These are phyloP conservation scores for Urtica urens DNA, from an alignment of 306 rosid genomes.

Conservation along the genomic window DNA sequence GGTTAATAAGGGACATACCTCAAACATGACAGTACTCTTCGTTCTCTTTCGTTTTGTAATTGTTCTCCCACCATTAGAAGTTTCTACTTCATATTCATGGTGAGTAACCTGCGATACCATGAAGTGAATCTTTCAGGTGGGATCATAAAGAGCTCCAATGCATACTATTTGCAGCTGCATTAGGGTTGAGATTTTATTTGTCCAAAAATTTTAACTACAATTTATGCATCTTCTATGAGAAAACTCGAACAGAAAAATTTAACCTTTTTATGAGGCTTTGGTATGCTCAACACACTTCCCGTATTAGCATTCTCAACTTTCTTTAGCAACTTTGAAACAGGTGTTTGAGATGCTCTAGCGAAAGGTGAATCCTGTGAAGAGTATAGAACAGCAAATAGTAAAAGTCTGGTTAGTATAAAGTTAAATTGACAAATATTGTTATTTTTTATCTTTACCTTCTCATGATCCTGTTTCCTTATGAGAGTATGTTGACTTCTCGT, in stretches of 20 bases:
- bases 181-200: too few relatives aligned
- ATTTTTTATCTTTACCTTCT: conserved; percentile 24
- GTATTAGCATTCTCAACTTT: conserved; percentile 53
- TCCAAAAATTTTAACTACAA: neutral
- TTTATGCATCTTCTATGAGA: neutral
- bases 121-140: conserved; percentile 8
- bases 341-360: conserved; percentile 51
- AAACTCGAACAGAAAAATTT: conserved; percentile 7
- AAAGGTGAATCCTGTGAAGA: conserved; percentile 49
- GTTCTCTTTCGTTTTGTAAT: conserved; percentile 80
- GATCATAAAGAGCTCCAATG: conserved; percentile 14
- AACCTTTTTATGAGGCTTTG: conserved; percentile 81
- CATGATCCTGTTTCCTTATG: conserved; percentile 29
- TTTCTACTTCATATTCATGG: conserved; percentile 89
- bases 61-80: conserved; percentile 76
- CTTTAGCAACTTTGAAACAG: conserved; percentile 62
- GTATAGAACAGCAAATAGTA: conserved; percentile 13
- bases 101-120: conserved; percentile 62
- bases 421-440: conserved; percentile 4
- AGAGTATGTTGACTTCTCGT: conserved; percentile 42
- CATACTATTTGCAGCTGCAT: conserved; percentile 4
- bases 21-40: conserved; percentile 87
- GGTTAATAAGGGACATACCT: conserved; percentile 41
- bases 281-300: conserved; percentile 55
- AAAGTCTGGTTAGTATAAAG: conserved; percentile 9